phyloP scores from a whole-genome alignment of 2,329 filamentous ascomycete species.

The Penicillium vulpinum region DNA sequence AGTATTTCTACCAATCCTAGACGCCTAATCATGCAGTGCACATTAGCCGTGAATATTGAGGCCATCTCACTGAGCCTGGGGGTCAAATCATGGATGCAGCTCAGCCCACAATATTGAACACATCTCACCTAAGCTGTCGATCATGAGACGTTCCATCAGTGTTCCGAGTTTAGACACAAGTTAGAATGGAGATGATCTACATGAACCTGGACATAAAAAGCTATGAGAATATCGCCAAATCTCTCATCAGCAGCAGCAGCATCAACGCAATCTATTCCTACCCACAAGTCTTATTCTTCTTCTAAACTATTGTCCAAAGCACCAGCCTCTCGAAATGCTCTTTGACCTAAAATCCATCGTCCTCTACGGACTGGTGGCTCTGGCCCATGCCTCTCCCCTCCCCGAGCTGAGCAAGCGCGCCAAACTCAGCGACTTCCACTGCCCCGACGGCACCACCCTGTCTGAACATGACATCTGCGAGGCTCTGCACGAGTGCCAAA shows the following conservation, averaged over 20 bases:
- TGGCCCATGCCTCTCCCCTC: conserved; percentile 10
- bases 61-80: no score
- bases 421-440: conserved; percentile 13
- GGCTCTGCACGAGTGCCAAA: conserved; percentile 9
- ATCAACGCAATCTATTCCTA: not conserved
- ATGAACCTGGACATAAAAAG: no score
- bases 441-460: conserved; percentile 10
- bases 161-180: not conserved
- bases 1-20: no score
- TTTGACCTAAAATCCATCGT: conserved; percentile 13
- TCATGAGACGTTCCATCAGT: not conserved
- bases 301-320: not conserved
- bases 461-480: conserved; percentile 10
- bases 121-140: not conserved
- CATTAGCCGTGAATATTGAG: no score
- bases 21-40: no score
- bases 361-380: conserved; percentile 10
- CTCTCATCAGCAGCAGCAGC: not conserved
- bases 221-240: not conserved
- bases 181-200: no score
- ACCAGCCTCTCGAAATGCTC: conserved; percentile 8
- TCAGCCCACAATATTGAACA: not conserved
- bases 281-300: not conserved
- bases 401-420: conserved; percentile 13
- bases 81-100: not conserved